Evolutionary conservation across 306 rosid genomes (phyloP).

Genomic region (Hippophae rhamnoides): DNA sequence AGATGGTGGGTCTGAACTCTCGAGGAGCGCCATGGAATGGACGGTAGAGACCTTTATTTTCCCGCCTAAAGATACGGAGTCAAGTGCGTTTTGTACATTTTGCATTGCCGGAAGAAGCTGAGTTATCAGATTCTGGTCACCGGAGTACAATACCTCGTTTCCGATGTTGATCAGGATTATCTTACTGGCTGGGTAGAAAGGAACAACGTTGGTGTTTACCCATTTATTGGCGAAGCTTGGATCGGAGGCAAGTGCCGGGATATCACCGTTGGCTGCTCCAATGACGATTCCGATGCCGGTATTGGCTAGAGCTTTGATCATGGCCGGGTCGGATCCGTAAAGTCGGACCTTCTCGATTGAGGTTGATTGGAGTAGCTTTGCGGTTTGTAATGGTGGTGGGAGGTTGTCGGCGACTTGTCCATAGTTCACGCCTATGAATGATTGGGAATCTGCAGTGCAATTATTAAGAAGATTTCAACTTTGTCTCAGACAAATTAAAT

Average conservation of each 20-base stretch:
- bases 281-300: constrained; percentile 89
- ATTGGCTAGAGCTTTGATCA: constrained; percentile 77
- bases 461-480: not conserved
- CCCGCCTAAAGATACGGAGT: constrained; percentile 46
- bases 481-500: no score
- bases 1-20: constrained; percentile 79
- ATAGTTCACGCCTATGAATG: constrained; percentile 82
- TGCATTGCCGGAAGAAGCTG: constrained; percentile 81
- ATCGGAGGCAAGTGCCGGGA: constrained; percentile 69
- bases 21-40: constrained; percentile 80
- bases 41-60: constrained; percentile 83
- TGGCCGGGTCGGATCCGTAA: constrained; percentile 84
- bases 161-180: constrained; percentile 87
- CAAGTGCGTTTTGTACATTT: constrained; percentile 70
- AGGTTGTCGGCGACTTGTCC: constrained; percentile 92
- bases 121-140: constrained; percentile 36
- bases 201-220: constrained; percentile 56
- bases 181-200: constrained; percentile 72
- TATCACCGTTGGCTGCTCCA: constrained; percentile 76
- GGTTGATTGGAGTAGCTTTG: constrained; percentile 86
- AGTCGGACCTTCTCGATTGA: constrained; percentile 70
- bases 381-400: constrained; percentile 74
- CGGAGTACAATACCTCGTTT: constrained; percentile 75
- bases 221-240: constrained; percentile 56
- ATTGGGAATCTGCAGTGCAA: constrained; percentile 44